A percentile compares a stretch with the other conserved stretches of the same genome.
Evolutionary conservation across 2,329 filamentous ascomycete species (phyloP).

Genomic region (Xylariaceae sp.): DNA sequence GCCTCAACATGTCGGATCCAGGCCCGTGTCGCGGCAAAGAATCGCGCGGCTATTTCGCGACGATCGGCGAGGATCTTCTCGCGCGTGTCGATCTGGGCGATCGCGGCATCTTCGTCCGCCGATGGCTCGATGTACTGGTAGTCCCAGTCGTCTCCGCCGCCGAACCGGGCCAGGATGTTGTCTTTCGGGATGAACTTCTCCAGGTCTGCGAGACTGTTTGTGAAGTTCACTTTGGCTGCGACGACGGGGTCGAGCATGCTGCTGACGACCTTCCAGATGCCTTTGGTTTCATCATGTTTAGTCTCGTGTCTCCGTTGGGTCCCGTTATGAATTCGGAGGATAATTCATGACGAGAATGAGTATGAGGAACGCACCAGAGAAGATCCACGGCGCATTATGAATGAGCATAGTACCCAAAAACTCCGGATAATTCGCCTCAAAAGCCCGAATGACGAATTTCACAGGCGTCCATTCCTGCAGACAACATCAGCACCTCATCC

Average conservation of each 20-base stretch:
- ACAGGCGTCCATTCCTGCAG: too few species aligned
- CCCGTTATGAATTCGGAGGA: too few species aligned
- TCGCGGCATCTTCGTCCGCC: slow-evolving; percentile 65
- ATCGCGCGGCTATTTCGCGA: slow-evolving; percentile 57
- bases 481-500: too few species aligned
- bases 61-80: slow-evolving; percentile 59
- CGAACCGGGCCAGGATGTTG: slow-evolving; percentile 73
- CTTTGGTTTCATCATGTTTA: too few species aligned
- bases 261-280: too few species aligned
- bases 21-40: slow-evolving; percentile 62
- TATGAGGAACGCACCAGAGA: too few species aligned
- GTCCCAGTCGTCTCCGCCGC: slow-evolving; percentile 74
- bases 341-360: too few species aligned
- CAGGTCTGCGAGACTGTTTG: slow-evolving; percentile 69
- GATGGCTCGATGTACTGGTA: slow-evolving; percentile 71
- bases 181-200: slow-evolving; percentile 61
- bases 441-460: too few species aligned
- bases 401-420: too few species aligned
- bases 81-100: slow-evolving; percentile 57
- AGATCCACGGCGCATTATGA: too few species aligned
- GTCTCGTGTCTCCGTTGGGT: too few species aligned
- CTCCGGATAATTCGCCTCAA: too few species aligned
- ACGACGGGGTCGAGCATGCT: slow-evolving; percentile 94
- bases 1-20: slow-evolving; percentile 55
- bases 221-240: slow-evolving; percentile 85